These are phyloP conservation scores for Kwoniella sp. DNA, from an alignment of 768 basidiomycete species.

Conservation along the genomic window DNA sequence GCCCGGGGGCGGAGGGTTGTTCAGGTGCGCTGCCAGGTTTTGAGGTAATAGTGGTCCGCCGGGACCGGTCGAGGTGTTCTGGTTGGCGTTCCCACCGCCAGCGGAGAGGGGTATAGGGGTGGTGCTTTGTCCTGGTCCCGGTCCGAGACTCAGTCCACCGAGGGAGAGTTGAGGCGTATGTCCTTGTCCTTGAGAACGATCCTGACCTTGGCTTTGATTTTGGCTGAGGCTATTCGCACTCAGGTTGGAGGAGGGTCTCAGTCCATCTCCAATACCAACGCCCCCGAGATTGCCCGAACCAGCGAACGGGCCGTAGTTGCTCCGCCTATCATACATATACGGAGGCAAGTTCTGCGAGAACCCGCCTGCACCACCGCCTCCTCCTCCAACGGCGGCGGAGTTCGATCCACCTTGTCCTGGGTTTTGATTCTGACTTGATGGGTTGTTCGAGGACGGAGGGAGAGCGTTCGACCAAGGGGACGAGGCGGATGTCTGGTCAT, in stretches of 20 bases:
- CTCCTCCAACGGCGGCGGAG: background rate
- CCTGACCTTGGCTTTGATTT: slow-evolving; percentile 13
- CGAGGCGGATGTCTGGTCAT: slow-evolving; percentile 9
- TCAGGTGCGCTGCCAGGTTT: slow-evolving; percentile 52
- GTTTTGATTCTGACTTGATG: background rate
- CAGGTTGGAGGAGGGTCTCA: background rate
- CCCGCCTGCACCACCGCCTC: slow-evolving; percentile 3
- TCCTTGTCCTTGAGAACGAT: slow-evolving; percentile 18
- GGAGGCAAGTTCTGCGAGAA: slow-evolving; percentile 3
- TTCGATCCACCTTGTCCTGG: background rate
- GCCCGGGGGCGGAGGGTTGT: slow-evolving; percentile 52
- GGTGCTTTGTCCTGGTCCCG: slow-evolving; percentile 2
- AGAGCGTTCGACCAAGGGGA: slow-evolving; percentile 1
- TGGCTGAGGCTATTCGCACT: background rate
- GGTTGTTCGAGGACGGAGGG: background rate
- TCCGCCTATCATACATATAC: background rate
- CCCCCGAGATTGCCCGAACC: slow-evolving; percentile 4
- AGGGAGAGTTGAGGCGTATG: slow-evolving; percentile 21
- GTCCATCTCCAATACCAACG: slow-evolving; percentile 9
- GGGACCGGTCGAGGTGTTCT: slow-evolving; percentile 10
- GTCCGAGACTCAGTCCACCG: background rate
- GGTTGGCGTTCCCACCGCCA: slow-evolving; percentile 3
- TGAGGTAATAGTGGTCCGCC: slow-evolving; percentile 41
- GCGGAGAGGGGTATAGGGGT: slow-evolving; percentile 12
- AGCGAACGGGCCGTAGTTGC: background rate